A percentile compares a stretch with the other conserved stretches of the same genome.
phyloP scores from a whole-genome alignment of 768 basidiomycete species.

The button mushroom (Agaricus bisporus) region DNA sequence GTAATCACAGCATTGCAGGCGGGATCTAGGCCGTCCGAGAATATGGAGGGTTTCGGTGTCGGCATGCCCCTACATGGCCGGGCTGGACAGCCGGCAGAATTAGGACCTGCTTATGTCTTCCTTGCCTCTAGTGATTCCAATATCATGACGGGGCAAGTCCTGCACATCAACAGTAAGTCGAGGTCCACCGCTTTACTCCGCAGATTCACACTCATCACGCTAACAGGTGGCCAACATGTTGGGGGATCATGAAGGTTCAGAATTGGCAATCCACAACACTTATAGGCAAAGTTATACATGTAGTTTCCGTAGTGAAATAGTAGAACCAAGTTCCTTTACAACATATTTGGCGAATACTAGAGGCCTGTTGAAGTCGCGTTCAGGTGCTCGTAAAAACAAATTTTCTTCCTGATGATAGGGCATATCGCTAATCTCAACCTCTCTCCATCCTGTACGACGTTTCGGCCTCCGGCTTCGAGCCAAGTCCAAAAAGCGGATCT shows the following conservation, averaged over 20 bases:
- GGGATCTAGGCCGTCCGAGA: conserved; percentile 42
- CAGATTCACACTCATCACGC: background rate
- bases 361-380: background rate
- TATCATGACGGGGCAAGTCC: conserved; percentile 31
- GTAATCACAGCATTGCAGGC: conserved; percentile 56
- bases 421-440: conserved; percentile 64
- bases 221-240: conserved; percentile 17
- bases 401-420: conserved; percentile 52
- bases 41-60: conserved; percentile 50
- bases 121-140: conserved; percentile 39
- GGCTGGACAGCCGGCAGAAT: conserved; percentile 46
- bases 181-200: background rate
- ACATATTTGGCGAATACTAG: too few species aligned
- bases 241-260: conserved; percentile 16
- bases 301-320: background rate
- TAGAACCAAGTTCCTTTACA: background rate
- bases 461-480: conserved; percentile 47
- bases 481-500: conserved; percentile 40
- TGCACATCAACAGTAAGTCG: conserved; percentile 30
- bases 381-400: conserved; percentile 53
- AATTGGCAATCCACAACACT: background rate
- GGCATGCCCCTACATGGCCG: conserved; percentile 43
- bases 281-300: background rate
- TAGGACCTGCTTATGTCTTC: conserved; percentile 49
- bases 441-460: conserved; percentile 53